phyloP scores from a whole-genome alignment of 1,284 basidiomycete species.

The Waitea zeae region DNA sequence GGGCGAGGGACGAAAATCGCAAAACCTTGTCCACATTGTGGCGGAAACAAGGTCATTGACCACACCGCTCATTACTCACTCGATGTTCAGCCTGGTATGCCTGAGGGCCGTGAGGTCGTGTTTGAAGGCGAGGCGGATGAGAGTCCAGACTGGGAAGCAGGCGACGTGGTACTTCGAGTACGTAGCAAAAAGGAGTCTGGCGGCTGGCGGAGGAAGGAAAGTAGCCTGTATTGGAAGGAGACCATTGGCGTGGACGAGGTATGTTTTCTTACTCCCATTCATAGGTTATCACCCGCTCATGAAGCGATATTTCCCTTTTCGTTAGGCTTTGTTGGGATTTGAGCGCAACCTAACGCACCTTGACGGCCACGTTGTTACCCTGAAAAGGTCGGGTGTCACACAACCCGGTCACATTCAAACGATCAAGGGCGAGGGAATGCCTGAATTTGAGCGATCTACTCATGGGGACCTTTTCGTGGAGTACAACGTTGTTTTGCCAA shows the following conservation, averaged over 20 bases:
- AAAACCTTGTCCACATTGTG: conserved; percentile 64
- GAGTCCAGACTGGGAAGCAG: conserved; percentile 82
- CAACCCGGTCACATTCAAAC: conserved; percentile 85
- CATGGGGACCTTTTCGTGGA: conserved; percentile 83
- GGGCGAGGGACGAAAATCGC: conserved; percentile 72
- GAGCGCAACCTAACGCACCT: conserved; percentile 77
- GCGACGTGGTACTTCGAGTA: conserved; percentile 77
- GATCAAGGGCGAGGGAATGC: conserved; percentile 82
- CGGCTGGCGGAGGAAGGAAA: conserved; percentile 76
- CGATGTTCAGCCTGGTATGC: conserved; percentile 74
- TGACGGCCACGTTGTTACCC: conserved; percentile 67
- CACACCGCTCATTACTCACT: conserved; percentile 70
- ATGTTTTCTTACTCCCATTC: conserved; percentile 10
- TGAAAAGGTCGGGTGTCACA: conserved; percentile 65
- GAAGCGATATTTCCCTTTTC: too few species aligned
- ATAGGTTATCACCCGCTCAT: too few species aligned
- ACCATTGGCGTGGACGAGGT: conserved; percentile 83
- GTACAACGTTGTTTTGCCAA: conserved; percentile 79
- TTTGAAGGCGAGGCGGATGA: conserved; percentile 92
- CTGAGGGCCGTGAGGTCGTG: conserved; percentile 81
- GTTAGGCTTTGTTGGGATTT: conserved; percentile 66
- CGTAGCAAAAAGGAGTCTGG: conserved; percentile 60
- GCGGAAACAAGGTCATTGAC: conserved; percentile 69
- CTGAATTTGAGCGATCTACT: conserved; percentile 39
- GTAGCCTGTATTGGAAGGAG: conserved; percentile 78